phyloP scores from a whole-genome alignment of 352 stramenopile genomes.

The Globisporangium abappressorium region DNA sequence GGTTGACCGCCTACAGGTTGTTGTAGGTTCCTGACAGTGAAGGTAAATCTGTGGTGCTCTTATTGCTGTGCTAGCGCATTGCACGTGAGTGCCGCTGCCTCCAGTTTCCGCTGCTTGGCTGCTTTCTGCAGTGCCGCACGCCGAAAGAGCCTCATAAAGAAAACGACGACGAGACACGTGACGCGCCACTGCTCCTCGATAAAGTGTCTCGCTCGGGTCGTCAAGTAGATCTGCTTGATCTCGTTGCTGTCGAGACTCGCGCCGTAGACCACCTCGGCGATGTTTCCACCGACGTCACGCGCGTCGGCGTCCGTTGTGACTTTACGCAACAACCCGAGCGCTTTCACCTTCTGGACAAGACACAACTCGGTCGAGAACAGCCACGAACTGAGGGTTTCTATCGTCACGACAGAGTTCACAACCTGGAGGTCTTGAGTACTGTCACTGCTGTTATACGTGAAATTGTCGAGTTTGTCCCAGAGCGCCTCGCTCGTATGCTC shows the following conservation, averaged over 20 bases:
- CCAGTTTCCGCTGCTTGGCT: slow-evolving; percentile 10
- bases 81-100: background rate
- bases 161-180: slow-evolving; percentile 30
- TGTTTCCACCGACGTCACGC: slow-evolving; percentile 27
- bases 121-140: slow-evolving; percentile 33
- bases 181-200: slow-evolving; percentile 34
- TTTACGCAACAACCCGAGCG: slow-evolving; percentile 16
- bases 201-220: slow-evolving; percentile 19
- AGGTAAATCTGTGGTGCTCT: background rate
- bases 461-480: slow-evolving; percentile 7
- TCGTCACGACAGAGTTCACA: slow-evolving; percentile 5
- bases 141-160: slow-evolving; percentile 37
- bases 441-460: background rate
- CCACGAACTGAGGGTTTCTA: slow-evolving; percentile 9
- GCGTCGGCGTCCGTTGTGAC: slow-evolving; percentile 26
- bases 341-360: background rate
- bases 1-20: background rate
- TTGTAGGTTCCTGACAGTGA: background rate
- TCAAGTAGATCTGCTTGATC: slow-evolving; percentile 27
- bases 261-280: slow-evolving; percentile 33
- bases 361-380: slow-evolving; percentile 25
- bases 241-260: slow-evolving; percentile 32
- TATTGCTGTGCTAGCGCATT: background rate
- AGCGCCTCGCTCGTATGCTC: slow-evolving; percentile 27
- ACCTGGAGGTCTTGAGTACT: slow-evolving; percentile 6